These are phyloP conservation scores for Balamuthia mandrillaris DNA, from an alignment of 208 protist genomes.

Conservation along the genomic window DNA sequence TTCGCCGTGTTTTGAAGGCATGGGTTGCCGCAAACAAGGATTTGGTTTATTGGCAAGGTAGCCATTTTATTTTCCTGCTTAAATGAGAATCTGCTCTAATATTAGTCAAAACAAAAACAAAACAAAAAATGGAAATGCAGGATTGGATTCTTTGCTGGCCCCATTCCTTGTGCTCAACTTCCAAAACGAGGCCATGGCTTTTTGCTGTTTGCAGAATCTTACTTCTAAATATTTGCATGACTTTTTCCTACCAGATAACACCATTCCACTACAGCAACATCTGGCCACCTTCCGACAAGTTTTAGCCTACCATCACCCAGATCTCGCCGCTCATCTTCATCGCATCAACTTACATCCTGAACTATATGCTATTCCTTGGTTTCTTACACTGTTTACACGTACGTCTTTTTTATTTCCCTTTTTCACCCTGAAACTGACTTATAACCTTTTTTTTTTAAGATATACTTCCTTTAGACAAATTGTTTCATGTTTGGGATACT, in stretches of 20 bases:
- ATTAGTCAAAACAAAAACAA: constrained; percentile 25
- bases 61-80: background rate
- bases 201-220: constrained; percentile 77
- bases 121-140: constrained; percentile 32
- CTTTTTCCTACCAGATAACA: constrained; percentile 68
- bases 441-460: constrained; percentile 48
- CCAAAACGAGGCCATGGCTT: constrained; percentile 76
- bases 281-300: constrained; percentile 65
- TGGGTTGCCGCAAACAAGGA: constrained; percentile 72
- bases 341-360: constrained; percentile 78
- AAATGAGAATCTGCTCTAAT: background rate
- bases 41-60: constrained; percentile 86
- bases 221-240: constrained; percentile 78
- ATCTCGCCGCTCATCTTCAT: constrained; percentile 81
- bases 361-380: constrained; percentile 92
- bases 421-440: background rate
- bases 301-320: constrained; percentile 72
- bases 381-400: constrained; percentile 80
- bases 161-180: constrained; percentile 77
- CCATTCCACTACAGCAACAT: constrained; percentile 64
- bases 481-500: constrained; percentile 86
- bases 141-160: constrained; percentile 86
- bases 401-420: background rate
- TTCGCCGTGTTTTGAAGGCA: constrained; percentile 77
- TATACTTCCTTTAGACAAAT: constrained; percentile 80